These are phyloP conservation scores for Trichothecium sympodiale DNA, from an alignment of 2,329 filamentous ascomycete species.

Conservation along the genomic window DNA sequence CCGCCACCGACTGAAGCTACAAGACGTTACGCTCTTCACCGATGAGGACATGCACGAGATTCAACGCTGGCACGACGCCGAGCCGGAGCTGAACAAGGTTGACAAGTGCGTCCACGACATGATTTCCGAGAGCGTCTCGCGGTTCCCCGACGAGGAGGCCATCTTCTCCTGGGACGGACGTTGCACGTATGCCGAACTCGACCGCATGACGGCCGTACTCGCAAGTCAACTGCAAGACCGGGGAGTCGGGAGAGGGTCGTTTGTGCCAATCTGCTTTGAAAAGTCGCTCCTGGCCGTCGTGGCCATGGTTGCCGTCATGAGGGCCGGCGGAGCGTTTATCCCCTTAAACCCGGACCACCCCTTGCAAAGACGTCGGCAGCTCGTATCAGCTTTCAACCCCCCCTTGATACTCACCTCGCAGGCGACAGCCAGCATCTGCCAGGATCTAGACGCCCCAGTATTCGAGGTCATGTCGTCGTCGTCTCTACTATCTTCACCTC, in stretches of 20 bases:
- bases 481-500: not conserved
- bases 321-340: slow-evolving; percentile 16
- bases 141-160: not conserved
- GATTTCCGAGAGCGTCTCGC: slow-evolving; percentile 19
- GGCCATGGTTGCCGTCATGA: slow-evolving; percentile 15
- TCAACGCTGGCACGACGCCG: not conserved
- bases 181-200: not conserved
- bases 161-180: not conserved
- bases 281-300: slow-evolving; percentile 15
- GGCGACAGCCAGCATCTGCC: not conserved
- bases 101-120: not conserved
- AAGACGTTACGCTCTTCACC: no score
- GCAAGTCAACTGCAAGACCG: not conserved
- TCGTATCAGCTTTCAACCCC: no score
- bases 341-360: slow-evolving; percentile 14
- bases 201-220: not conserved
- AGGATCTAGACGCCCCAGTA: no score
- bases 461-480: no score
- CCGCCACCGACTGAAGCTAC: no score
- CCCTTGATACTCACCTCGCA: no score
- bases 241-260: not conserved
- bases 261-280: slow-evolving; percentile 12
- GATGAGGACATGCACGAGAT: no score
- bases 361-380: slow-evolving; percentile 1
- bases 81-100: no score